Evolutionary conservation across 805 yeast genomes (phyloP).

Genomic region (Saccharomycopsis sp.): DNA sequence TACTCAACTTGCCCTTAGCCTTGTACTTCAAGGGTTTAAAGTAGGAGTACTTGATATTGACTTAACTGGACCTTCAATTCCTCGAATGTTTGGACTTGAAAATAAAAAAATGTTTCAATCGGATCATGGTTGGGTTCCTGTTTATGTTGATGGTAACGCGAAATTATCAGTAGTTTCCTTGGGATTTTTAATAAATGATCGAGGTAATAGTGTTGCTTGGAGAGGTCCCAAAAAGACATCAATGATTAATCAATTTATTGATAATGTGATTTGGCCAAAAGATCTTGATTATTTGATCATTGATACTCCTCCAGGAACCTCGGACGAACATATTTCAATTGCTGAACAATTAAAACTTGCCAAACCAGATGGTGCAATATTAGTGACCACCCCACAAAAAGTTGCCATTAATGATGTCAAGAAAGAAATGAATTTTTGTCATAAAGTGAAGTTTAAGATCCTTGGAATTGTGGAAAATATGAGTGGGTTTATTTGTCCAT

Average conservation of each 20-base stretch:
- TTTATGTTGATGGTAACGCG: constrained; percentile 33
- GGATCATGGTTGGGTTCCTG: constrained; percentile 88
- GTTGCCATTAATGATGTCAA: constrained; percentile 91
- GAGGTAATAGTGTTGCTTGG: constrained; percentile 95
- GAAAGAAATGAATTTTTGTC: constrained; percentile 88
- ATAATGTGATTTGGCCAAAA: constrained; percentile 72
- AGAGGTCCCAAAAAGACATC: constrained; percentile 98
- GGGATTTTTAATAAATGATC: constrained; percentile 73
- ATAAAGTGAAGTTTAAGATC: constrained; percentile 67
- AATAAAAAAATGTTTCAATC: constrained; percentile 69
- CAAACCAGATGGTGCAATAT: constrained; percentile 81
- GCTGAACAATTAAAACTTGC: constrained; percentile 77
- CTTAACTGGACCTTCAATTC: constrained; percentile 92
- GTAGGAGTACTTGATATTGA: constrained; percentile 97
- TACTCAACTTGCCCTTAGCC: constrained; percentile 80
- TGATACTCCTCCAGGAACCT: constrained; percentile 98
- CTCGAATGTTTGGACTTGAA: constrained; percentile 94
- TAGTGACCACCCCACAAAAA: constrained; percentile 94
- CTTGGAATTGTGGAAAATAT: constrained; percentile 90
- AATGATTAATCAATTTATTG: constrained; percentile 87
- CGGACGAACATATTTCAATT: constrained; percentile 95
- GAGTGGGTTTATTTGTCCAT: constrained; percentile 95
- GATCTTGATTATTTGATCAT: constrained; percentile 72
- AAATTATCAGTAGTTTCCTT: constrained; percentile 68
- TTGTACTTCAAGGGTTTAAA: constrained; percentile 54